phyloP scores from a whole-genome alignment of 2,329 filamentous ascomycete genomes.

The Colletotrichum sidae region DNA sequence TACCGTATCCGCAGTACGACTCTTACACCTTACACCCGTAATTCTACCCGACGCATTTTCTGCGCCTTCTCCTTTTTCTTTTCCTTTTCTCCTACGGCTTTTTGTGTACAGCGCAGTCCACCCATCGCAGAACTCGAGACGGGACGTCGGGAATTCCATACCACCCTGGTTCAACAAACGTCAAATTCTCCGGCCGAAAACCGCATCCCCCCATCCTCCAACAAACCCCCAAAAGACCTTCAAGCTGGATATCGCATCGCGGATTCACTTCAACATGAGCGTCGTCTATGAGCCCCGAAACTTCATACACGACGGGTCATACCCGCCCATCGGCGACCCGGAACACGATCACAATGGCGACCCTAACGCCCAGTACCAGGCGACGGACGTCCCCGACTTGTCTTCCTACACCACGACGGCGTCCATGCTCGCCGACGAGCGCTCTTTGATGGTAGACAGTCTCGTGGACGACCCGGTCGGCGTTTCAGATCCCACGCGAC shows the following conservation, averaged over 20 bases:
- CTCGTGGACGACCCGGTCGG: slow-evolving; percentile 48
- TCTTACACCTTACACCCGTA: slow-evolving; percentile 12
- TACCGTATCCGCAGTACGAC: slow-evolving; percentile 32
- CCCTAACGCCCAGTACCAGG: slow-evolving; percentile 48
- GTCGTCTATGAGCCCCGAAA: slow-evolving; percentile 64
- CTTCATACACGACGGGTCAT: slow-evolving; percentile 61
- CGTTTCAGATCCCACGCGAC: slow-evolving; percentile 51
- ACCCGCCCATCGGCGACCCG: slow-evolving; percentile 58
- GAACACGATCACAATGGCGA: slow-evolving; percentile 51
- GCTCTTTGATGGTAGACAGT: slow-evolving; percentile 50
- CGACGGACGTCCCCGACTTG: slow-evolving; percentile 56
- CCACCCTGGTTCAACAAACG: background rate
- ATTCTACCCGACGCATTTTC: slow-evolving; percentile 9
- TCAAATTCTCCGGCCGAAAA: background rate
- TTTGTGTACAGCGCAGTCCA: background rate
- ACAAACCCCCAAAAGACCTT: slow-evolving; percentile 33
- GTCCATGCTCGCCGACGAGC: slow-evolving; percentile 51
- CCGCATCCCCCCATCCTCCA: slow-evolving; percentile 1
- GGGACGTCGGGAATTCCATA: slow-evolving; percentile 21
- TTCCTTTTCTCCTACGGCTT: background rate
- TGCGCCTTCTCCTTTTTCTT: background rate
- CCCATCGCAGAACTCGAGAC: background rate
- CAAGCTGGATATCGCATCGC: slow-evolving; percentile 37
- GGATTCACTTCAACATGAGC: slow-evolving; percentile 53
- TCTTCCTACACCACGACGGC: slow-evolving; percentile 56